Percentiles rank a stretch among this genome's conserved stretches.
Evolutionary conservation across 257 asterid genomes (phyloP).

Genomic region (Cynanchum wilfordii): DNA sequence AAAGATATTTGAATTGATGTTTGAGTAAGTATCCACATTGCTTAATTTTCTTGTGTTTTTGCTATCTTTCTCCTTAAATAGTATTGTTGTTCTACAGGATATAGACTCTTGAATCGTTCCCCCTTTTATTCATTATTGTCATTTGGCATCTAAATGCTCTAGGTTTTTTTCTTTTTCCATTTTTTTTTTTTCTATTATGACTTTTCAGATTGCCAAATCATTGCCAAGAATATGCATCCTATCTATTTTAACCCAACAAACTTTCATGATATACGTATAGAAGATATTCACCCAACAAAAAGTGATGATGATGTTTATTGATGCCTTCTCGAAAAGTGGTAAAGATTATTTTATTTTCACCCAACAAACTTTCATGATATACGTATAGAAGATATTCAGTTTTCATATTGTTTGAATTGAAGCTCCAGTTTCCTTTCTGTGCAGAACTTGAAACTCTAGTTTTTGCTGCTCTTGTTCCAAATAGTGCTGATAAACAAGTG

Average conservation of each 20-base stretch:
- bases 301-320: slow-evolving; percentile 97
- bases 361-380: no score
- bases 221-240: slow-evolving; percentile 85
- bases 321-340: slow-evolving; percentile 83
- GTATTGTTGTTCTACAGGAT: no score
- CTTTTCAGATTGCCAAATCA: slow-evolving; percentile 64
- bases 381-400: no score
- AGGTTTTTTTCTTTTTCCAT: no score
- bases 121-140: no score
- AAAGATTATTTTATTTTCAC: no score
- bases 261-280: no score
- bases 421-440: neutral
- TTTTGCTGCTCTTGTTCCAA: slow-evolving; percentile 85
- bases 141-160: neutral
- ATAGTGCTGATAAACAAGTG: slow-evolving; percentile 71
- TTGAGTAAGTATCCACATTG: no score
- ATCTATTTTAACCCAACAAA: slow-evolving; percentile 87
- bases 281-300: no score
- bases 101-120: no score
- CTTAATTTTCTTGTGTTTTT: slow-evolving; percentile 4
- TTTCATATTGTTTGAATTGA: neutral
- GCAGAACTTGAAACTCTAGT: slow-evolving; percentile 64
- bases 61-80: no score
- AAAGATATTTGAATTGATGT: no score
- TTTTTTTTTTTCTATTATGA: neutral